phyloP scores from a whole-genome alignment of 371 early-diverging fungal species.

The Zychaea mexicana region DNA sequence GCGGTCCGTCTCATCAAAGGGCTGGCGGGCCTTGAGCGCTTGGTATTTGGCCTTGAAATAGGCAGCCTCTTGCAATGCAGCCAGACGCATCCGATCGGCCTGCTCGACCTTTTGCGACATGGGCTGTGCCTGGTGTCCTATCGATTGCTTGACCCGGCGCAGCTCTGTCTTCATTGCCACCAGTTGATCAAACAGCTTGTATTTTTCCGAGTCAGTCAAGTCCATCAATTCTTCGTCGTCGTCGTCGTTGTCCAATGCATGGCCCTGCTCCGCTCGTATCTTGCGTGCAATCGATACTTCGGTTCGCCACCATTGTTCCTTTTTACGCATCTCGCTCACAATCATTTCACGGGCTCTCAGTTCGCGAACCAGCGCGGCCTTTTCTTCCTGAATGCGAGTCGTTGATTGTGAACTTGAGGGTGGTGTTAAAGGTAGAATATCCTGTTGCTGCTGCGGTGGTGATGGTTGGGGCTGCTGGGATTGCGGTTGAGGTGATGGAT shows the following conservation, averaged over 20 bases:
- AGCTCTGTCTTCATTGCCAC: conserved; percentile 45
- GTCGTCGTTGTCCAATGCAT: conserved; percentile 31
- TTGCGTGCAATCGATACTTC: conserved; percentile 52
- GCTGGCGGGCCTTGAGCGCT: conserved; percentile 33
- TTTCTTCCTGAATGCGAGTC: conserved; percentile 23
- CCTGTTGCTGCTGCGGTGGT: not conserved
- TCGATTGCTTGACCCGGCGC: conserved; percentile 44
- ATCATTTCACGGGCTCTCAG: conserved; percentile 40
- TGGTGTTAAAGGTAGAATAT: conserved; percentile 4
- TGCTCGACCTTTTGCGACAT: conserved; percentile 53
- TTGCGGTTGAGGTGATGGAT: not conserved
- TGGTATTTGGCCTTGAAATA: conserved; percentile 57
- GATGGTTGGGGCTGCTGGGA: not conserved
- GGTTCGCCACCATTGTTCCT: conserved; percentile 59
- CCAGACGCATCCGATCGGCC: conserved; percentile 55
- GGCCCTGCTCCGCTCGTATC: conserved; percentile 18
- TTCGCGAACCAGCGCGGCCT: conserved; percentile 37
- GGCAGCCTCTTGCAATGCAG: conserved; percentile 62
- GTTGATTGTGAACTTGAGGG: not conserved
- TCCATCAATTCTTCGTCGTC: conserved; percentile 41
- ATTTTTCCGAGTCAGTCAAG: conserved; percentile 38
- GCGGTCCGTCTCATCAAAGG: conserved; percentile 35
- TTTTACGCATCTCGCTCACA: conserved; percentile 49
- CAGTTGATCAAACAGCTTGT: conserved; percentile 47
- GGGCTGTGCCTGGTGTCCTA: conserved; percentile 55